Evolutionary conservation across 192 early-diverging fungal species (phyloP).

Genomic region (Coemansia furcata): DNA sequence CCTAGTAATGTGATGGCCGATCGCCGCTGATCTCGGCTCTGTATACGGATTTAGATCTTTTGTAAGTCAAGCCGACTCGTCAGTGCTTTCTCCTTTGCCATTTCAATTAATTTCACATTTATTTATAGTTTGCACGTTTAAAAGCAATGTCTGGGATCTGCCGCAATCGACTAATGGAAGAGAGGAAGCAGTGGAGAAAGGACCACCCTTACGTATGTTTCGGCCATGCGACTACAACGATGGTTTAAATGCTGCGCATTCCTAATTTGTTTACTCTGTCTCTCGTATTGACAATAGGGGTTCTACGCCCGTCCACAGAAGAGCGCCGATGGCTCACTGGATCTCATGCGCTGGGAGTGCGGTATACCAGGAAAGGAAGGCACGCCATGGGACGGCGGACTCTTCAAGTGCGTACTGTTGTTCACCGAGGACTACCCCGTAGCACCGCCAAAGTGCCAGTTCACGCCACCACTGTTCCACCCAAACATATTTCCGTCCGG

Average conservation of each 20-base stretch:
- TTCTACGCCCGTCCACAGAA: conserved; percentile 93
- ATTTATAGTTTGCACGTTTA: not conserved
- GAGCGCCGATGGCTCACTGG: conserved; percentile 71
- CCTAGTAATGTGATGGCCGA: not conserved
- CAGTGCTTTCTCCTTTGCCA: not conserved
- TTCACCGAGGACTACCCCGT: conserved; percentile 91
- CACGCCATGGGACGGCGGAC: conserved; percentile 85
- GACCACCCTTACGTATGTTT: conserved; percentile 70
- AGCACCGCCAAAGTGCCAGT: conserved; percentile 86
- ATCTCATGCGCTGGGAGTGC: conserved; percentile 82
- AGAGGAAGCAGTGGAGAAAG: conserved; percentile 97
- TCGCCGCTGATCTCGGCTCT: not conserved
- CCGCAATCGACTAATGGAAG: conserved; percentile 78
- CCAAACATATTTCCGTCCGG: conserved; percentile 98
- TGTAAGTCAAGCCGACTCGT: not conserved
- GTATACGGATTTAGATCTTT: not conserved
- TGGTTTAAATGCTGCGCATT: conserved; percentile 1
- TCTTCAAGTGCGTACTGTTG: conserved; percentile 76
- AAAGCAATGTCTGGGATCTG: conserved; percentile 68
- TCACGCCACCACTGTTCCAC: conserved; percentile 78
- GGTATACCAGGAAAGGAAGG: conserved; percentile 70
- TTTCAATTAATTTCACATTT: not conserved
- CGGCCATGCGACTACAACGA: not conserved
- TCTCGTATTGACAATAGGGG: conserved; percentile 53
- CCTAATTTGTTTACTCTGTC: not conserved